These are phyloP conservation scores for Flaveria floridana DNA, from an alignment of 140 eudicot species.

Conservation along the genomic window DNA sequence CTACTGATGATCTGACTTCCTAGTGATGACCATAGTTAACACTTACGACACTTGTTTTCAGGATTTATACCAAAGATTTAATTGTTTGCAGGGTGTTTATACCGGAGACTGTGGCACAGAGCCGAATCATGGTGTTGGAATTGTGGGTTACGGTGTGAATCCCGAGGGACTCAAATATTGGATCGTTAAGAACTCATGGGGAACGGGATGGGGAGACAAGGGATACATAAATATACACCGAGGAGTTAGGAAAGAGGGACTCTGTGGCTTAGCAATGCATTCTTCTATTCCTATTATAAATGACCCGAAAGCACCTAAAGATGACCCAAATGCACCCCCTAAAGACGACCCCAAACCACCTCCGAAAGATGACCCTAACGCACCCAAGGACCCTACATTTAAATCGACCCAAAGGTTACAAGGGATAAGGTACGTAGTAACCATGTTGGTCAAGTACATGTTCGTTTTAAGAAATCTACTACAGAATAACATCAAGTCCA, in stretches of 20 bases:
- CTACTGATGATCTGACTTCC: too few species aligned
- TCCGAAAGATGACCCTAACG: not conserved
- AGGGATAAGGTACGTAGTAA: conserved; percentile 15
- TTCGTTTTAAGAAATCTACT: too few species aligned
- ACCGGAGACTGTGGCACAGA: conserved; percentile 44
- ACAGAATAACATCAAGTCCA: too few species aligned
- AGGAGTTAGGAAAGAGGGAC: conserved; percentile 46
- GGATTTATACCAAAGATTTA: conserved; percentile 41
- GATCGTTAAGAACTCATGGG: conserved; percentile 81
- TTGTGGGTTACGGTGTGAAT: conserved; percentile 60
- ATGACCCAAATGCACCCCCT: not conserved
- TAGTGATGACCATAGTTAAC: too few species aligned
- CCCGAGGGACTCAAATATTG: conserved; percentile 66
- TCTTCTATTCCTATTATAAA: conserved; percentile 1
- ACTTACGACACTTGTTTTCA: conserved; percentile 14
- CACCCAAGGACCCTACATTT: conserved; percentile 13
- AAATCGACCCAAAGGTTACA: not conserved
- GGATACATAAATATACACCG: conserved; percentile 60
- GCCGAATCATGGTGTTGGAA: conserved; percentile 47
- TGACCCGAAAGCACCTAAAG: not conserved
- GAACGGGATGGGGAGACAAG: conserved; percentile 66
- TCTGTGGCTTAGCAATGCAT: conserved; percentile 45
- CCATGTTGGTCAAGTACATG: not conserved
- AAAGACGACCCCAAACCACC: not conserved
- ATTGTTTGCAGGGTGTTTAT: conserved; percentile 47